Percentiles rank a stretch among this genome's conserved stretches.
Evolutionary conservation across 2,329 filamentous ascomycete species (phyloP).

Genomic region (Volutella citrinella): DNA sequence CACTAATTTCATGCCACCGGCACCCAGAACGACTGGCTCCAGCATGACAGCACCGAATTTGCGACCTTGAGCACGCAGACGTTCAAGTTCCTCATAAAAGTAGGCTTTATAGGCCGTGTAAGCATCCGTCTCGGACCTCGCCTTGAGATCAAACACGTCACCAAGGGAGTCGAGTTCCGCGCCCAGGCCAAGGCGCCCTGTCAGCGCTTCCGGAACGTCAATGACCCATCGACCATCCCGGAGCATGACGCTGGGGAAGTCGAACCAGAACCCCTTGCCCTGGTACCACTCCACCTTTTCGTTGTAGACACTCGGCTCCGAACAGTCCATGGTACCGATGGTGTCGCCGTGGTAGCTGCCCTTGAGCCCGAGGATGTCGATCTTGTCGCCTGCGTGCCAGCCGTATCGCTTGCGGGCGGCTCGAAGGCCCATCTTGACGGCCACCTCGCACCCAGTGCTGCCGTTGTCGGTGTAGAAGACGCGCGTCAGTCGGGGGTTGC

Average conservation of each 20-base stretch:
- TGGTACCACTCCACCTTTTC: slow-evolving; percentile 84
- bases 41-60: slow-evolving; percentile 77
- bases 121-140: slow-evolving; percentile 42
- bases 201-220: slow-evolving; percentile 49
- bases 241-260: slow-evolving; percentile 71
- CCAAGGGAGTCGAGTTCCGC: slow-evolving; percentile 46
- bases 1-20: slow-evolving; percentile 80
- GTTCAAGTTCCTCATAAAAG: slow-evolving; percentile 53
- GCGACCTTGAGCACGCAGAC: slow-evolving; percentile 52
- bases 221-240: slow-evolving; percentile 64
- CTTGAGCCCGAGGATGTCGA: slow-evolving; percentile 71
- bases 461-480: slow-evolving; percentile 85
- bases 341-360: slow-evolving; percentile 87
- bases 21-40: slow-evolving; percentile 77
- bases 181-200: slow-evolving; percentile 41
- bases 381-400: slow-evolving; percentile 56
- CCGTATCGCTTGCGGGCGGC: slow-evolving; percentile 65
- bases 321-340: slow-evolving; percentile 83
- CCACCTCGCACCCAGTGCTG: slow-evolving; percentile 80
- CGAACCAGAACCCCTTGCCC: slow-evolving; percentile 77
- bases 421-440: slow-evolving; percentile 78
- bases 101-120: slow-evolving; percentile 56
- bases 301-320: slow-evolving; percentile 75
- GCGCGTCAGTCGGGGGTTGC: slow-evolving; percentile 63
- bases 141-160: slow-evolving; percentile 58